Conservation (phyloP, 2,329 filamentous ascomycete genomes). For the Escovopsis weberi region DNA sequence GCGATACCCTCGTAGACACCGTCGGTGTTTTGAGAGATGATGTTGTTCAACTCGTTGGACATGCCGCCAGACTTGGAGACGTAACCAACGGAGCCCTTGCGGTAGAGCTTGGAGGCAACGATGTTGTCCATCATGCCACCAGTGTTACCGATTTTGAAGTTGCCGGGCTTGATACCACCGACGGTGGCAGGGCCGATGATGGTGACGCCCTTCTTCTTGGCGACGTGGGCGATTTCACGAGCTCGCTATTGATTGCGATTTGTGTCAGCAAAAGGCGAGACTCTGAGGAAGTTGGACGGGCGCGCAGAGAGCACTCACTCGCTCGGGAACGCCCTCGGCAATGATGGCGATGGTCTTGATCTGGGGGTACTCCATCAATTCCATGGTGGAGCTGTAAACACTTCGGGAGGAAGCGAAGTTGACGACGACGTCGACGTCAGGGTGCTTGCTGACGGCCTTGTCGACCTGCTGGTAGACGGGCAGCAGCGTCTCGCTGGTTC, state of each 20-base stretch:
- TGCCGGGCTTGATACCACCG: conserved; percentile 97
- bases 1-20: conserved; percentile 98
- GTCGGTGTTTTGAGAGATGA: conserved; percentile 88
- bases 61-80: conserved; percentile 99
- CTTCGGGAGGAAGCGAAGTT: conserved; percentile 99
- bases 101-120: conserved; percentile 98
- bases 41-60: conserved; percentile 99
- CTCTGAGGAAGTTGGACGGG: no score
- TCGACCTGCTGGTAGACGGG: conserved; percentile 91
- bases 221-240: conserved; percentile 92
- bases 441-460: conserved; percentile 93
- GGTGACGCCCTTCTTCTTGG: conserved; percentile 96
- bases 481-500: conserved; percentile 95
- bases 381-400: conserved; percentile 97
- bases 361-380: conserved; percentile 93
- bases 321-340: conserved; percentile 96
- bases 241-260: conserved; percentile 48
- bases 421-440: conserved; percentile 92
- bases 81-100: conserved; percentile 95
- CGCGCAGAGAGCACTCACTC: conserved; percentile 43
- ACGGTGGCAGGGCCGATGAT: conserved; percentile 98
- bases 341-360: conserved; percentile 99
- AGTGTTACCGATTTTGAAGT: conserved; percentile 99
- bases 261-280: not conserved
- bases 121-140: conserved; percentile 99